phyloP scores from a whole-genome alignment of 1,139 yeast genomes.

The Sugiyamaella castrensis region DNA sequence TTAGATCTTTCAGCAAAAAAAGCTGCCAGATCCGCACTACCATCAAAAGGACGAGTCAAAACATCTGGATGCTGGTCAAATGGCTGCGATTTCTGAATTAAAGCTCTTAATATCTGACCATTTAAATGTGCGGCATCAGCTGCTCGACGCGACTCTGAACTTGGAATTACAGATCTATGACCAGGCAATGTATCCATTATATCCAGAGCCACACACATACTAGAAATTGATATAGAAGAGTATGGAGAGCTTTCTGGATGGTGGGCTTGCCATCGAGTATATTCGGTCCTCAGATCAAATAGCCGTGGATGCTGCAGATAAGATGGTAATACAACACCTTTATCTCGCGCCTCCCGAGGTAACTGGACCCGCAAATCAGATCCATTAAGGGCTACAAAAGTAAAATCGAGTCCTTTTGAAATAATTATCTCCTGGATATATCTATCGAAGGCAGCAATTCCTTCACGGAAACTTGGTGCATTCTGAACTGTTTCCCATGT shows the following conservation, averaged over 20 bases:
- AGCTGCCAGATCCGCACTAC: conserved; percentile 62
- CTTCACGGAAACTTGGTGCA: conserved; percentile 54
- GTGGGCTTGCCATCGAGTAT: conserved; percentile 64
- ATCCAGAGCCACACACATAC: conserved; percentile 58
- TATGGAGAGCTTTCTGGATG: conserved; percentile 60
- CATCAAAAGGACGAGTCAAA: conserved; percentile 70
- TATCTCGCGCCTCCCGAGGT: conserved; percentile 78
- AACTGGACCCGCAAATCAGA: conserved; percentile 74
- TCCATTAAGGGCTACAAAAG: conserved; percentile 64
- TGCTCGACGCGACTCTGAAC: conserved; percentile 19
- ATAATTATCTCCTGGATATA: conserved; percentile 47
- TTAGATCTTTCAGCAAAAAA: conserved; percentile 73
- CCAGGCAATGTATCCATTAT: conserved; percentile 39
- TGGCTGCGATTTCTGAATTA: conserved; percentile 56
- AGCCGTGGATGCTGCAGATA: conserved; percentile 73
- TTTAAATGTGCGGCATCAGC: conserved; percentile 43
- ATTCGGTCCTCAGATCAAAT: conserved; percentile 75
- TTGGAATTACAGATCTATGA: conserved; percentile 12
- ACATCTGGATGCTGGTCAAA: conserved; percentile 53
- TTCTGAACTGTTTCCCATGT: conserved; percentile 64
- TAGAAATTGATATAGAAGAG: conserved; percentile 48
- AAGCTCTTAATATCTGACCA: conserved; percentile 47
- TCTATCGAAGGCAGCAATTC: conserved; percentile 52
- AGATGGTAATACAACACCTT: conserved; percentile 65
- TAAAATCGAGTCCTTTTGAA: conserved; percentile 50